Percentiles rank a stretch among this genome's conserved stretches.
Conservation (phyloP, 1,139 yeast genomes). For the Saccharomyces uvarum region DNA sequence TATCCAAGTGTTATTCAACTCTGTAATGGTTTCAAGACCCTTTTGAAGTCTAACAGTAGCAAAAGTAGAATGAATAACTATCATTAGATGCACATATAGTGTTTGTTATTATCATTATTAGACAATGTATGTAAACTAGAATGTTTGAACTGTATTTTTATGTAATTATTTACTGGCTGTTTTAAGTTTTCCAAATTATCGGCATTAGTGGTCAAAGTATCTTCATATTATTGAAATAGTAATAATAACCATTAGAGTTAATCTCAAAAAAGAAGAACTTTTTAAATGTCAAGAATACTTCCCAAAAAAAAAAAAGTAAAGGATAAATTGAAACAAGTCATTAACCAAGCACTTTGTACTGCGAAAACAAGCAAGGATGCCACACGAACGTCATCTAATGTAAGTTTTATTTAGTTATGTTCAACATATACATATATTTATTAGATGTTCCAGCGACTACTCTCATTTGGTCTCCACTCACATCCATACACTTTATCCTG, state of each 20-base stretch:
- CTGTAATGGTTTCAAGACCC: slow-evolving; percentile 86
- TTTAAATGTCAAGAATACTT: too few relatives aligned
- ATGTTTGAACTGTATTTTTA: not conserved
- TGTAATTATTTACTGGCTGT: not conserved
- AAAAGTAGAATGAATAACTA: slow-evolving; percentile 5
- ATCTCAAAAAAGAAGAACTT: too few relatives aligned
- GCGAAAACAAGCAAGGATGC: not conserved
- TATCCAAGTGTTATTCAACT: slow-evolving; percentile 82
- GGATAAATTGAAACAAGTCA: not conserved
- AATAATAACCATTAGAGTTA: too few relatives aligned
- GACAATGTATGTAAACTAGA: not conserved
- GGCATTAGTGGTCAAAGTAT: too few relatives aligned
- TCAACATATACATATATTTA: not conserved
- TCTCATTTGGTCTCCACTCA: not conserved
- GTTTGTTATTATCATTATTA: not conserved
- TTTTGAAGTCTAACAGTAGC: slow-evolving; percentile 32
- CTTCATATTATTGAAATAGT: too few relatives aligned
- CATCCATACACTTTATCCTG: not conserved
- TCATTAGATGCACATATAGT: not conserved
- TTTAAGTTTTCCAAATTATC: too few relatives aligned
- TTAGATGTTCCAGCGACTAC: not conserved
- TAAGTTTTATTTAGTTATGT: not conserved
- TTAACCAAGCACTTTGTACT: not conserved
- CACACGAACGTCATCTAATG: not conserved
- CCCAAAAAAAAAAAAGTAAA: too few relatives aligned